Conservation (phyloP, 371 early-diverging fungal genomes). For the Apophysomyces elegans region DNA sequence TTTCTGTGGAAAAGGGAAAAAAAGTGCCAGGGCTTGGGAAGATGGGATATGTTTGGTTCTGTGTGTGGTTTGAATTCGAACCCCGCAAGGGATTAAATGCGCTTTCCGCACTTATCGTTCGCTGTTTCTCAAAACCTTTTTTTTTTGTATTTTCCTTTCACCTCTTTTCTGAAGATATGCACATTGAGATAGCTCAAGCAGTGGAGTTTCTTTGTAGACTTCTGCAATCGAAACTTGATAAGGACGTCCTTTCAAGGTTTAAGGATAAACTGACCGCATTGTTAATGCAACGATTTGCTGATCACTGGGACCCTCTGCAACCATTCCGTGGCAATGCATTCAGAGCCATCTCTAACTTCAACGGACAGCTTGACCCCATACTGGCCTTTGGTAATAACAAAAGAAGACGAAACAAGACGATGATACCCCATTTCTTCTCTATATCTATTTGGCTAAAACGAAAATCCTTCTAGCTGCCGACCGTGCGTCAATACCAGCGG, state of each 20-base stretch:
- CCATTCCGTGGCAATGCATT: conserved; percentile 74
- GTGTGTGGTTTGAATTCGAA: conserved; percentile 9
- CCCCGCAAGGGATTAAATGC: conserved; percentile 7
- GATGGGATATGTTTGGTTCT: conserved; percentile 1
- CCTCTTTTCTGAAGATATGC: conserved; percentile 41
- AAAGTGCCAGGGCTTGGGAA: not conserved
- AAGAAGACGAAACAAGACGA: not conserved
- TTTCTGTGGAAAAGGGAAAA: too few relatives aligned
- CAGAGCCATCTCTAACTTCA: conserved; percentile 73
- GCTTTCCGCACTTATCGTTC: not conserved
- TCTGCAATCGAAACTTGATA: conserved; percentile 43
- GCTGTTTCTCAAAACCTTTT: conserved; percentile 8
- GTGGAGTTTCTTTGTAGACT: conserved; percentile 57
- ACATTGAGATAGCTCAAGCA: conserved; percentile 61
- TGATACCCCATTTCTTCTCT: too few relatives aligned
- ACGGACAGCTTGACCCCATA: conserved; percentile 66
- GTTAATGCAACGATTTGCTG: conserved; percentile 44
- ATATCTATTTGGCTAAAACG: not conserved
- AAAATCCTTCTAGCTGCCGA: conserved; percentile 45
- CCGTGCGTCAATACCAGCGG: conserved; percentile 37
- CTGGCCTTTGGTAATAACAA: conserved; percentile 43
- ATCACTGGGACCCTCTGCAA: conserved; percentile 74
- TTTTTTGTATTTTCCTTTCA: conserved; percentile 5
- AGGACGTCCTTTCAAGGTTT: conserved; percentile 36
- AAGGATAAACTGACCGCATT: conserved; percentile 40